phyloP scores from a whole-genome alignment of 2,329 filamentous ascomycete species.

The Aureobasidium sp. region DNA sequence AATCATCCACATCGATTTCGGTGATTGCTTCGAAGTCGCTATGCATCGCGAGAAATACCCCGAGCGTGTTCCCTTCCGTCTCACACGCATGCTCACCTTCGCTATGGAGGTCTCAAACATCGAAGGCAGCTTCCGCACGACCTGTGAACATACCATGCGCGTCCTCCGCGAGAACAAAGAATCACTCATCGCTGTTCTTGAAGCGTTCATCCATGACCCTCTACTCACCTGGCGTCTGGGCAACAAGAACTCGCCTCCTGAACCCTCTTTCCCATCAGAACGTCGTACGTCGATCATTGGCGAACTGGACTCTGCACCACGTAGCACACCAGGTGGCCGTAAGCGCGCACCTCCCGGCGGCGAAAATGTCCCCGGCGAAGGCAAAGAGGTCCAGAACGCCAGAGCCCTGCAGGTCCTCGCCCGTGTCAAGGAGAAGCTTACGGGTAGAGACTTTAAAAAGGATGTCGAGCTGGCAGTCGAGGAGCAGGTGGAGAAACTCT shows the following conservation, averaged over 20 bases:
- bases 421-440: slow-evolving; percentile 91
- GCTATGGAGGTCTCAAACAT: slow-evolving; percentile 99
- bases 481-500: slow-evolving; percentile 86
- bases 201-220: slow-evolving; percentile 99
- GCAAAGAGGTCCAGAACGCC: slow-evolving; percentile 80
- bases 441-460: slow-evolving; percentile 83
- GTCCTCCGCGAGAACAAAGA: slow-evolving; percentile 96
- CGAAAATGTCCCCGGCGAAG: slow-evolving; percentile 23
- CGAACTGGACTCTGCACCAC: slow-evolving; percentile 20
- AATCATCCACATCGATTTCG: slow-evolving; percentile 98
- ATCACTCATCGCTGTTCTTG: slow-evolving; percentile 93
- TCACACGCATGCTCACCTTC: slow-evolving; percentile 98
- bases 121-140: slow-evolving; percentile 95
- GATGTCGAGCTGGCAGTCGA: slow-evolving; percentile 77
- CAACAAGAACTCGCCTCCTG: slow-evolving; percentile 53
- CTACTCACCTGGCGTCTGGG: slow-evolving; percentile 91
- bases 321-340: slow-evolving; percentile 8
- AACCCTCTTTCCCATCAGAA: slow-evolving; percentile 54
- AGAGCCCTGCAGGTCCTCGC: slow-evolving; percentile 85
- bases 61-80: slow-evolving; percentile 91
- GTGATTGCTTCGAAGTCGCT: slow-evolving; percentile 97
- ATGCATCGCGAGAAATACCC: slow-evolving; percentile 99
- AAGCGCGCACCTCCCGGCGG: not conserved
- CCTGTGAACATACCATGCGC: slow-evolving; percentile 97
- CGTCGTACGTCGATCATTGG: slow-evolving; percentile 54